phyloP scores from a whole-genome alignment of 2,329 filamentous ascomycete genomes.

The Aspergillus sp. region DNA sequence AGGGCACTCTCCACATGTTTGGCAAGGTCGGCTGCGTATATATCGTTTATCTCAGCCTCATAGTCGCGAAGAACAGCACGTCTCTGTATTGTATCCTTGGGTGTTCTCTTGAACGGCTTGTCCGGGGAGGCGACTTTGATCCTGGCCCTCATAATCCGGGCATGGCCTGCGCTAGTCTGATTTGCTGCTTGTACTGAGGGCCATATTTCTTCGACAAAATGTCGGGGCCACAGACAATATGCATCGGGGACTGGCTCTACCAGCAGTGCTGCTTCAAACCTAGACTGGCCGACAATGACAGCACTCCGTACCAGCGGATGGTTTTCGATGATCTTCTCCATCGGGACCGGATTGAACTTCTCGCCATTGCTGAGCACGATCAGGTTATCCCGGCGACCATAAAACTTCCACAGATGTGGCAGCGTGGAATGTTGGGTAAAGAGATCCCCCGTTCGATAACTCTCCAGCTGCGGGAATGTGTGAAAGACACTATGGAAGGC shows the following conservation, averaged over 20 bases:
- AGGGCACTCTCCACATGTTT: conserved; percentile 3
- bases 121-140: conserved; percentile 42
- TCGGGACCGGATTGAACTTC: conserved; percentile 44
- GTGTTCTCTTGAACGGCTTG: conserved; percentile 46
- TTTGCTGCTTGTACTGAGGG: conserved; percentile 46
- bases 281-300: conserved; percentile 37
- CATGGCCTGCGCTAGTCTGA: conserved; percentile 38
- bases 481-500: conserved; percentile 15
- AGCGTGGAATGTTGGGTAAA: background rate
- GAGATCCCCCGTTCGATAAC: conserved; percentile 22
- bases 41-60: conserved; percentile 45
- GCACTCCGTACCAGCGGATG: conserved; percentile 33
- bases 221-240: too few relatives aligned
- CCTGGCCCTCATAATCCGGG: conserved; percentile 42
- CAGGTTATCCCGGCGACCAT: conserved; percentile 37
- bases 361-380: conserved; percentile 46
- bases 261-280: conserved; percentile 37
- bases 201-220: too few relatives aligned
- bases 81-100: conserved; percentile 48
- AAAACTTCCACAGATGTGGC: conserved; percentile 4
- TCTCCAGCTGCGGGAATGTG: conserved; percentile 17
- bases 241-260: conserved; percentile 32
- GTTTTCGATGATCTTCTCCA: conserved; percentile 36
- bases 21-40: conserved; percentile 34
- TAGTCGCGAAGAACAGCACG: conserved; percentile 42